These are phyloP conservation scores for Aeschynomene evenia DNA, from an alignment of 306 rosid species.

Conservation along the genomic window DNA sequence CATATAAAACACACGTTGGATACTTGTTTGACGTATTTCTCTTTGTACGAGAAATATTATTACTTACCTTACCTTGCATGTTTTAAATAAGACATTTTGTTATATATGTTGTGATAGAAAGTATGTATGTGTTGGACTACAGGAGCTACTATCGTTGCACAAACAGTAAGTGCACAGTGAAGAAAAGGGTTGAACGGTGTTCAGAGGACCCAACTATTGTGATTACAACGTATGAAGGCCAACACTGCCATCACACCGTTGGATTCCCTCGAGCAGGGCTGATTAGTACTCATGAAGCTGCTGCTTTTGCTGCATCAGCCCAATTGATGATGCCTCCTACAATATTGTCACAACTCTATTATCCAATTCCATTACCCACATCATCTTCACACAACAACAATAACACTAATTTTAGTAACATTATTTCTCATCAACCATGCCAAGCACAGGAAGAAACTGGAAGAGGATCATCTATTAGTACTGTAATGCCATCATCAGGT, in stretches of 20 bases:
- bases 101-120: no score
- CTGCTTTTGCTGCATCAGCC: slow-evolving; percentile 36
- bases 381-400: no score
- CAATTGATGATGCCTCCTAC: slow-evolving; percentile 47
- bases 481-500: slow-evolving; percentile 15
- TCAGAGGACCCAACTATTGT: slow-evolving; percentile 77
- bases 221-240: slow-evolving; percentile 95
- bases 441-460: slow-evolving; percentile 33
- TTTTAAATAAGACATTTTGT: no score
- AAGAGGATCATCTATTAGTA: slow-evolving; percentile 22
- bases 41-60: no score
- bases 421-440: slow-evolving; percentile 11
- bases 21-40: no score
- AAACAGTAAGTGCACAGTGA: slow-evolving; percentile 93
- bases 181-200: slow-evolving; percentile 95
- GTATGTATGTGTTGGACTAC: slow-evolving; percentile 13
- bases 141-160: slow-evolving; percentile 99
- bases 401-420: slow-evolving; percentile 12
- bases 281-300: slow-evolving; percentile 40
- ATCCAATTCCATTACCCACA: slow-evolving; percentile 50
- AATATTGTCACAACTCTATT: slow-evolving; percentile 53
- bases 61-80: no score
- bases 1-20: no score
- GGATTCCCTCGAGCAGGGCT: slow-evolving; percentile 73
- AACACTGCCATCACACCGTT: slow-evolving; percentile 84